These are phyloP conservation scores for Hibiscus tridactylites DNA, from an alignment of 345 rosid genomes.

Conservation along the genomic window DNA sequence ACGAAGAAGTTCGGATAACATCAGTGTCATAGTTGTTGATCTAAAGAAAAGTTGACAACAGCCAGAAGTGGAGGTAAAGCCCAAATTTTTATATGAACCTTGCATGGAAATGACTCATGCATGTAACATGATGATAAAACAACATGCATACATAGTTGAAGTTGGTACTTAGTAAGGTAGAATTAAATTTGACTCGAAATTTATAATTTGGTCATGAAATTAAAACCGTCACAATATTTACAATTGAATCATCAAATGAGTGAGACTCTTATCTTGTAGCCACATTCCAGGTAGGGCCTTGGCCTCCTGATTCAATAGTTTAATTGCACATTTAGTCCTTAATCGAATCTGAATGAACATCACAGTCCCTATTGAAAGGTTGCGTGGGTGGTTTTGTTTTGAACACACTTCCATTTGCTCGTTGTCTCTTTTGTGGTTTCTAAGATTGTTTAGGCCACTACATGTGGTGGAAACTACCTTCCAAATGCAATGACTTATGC, in stretches of 20 bases:
- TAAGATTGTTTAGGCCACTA: not conserved
- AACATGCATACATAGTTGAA: not conserved
- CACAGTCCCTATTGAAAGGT: not conserved
- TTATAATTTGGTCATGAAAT: not conserved
- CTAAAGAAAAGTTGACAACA: constrained; percentile 29
- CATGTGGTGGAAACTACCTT: not conserved
- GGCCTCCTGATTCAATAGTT: too few relatives aligned
- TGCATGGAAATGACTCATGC: constrained; percentile 9
- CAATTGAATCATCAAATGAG: too few relatives aligned
- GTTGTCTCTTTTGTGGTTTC: not conserved
- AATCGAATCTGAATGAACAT: too few relatives aligned
- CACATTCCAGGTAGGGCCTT: too few relatives aligned
- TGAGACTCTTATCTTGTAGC: too few relatives aligned
- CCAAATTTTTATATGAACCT: constrained; percentile 4
- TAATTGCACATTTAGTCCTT: too few relatives aligned
- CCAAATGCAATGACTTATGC: not conserved
- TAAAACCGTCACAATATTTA: not conserved
- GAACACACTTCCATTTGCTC: not conserved
- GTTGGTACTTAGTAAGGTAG: not conserved
- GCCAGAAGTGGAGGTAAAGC: not conserved
- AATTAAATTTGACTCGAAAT: not conserved
- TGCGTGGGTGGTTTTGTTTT: not conserved
- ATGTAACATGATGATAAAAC: not conserved
- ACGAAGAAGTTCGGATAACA: constrained; percentile 60
- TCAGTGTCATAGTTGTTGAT: constrained; percentile 70